Conservation (phyloP, 176 grass and related monocot genomes). For the Leersia perrieri region DNA sequence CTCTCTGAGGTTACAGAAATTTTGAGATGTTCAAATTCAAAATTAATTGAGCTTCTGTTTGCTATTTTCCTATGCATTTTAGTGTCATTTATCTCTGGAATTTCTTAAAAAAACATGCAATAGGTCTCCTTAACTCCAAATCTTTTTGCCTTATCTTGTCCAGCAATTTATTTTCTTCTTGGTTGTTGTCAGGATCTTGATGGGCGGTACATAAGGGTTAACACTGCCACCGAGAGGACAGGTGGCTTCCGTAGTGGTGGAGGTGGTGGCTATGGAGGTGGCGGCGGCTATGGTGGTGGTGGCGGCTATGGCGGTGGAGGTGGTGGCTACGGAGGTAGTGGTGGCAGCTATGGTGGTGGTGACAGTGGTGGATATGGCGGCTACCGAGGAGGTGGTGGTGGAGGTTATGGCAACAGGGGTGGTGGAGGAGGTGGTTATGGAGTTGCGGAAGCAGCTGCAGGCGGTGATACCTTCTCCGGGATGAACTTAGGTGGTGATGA, state of each 20-base stretch:
- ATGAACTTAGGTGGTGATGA: conserved; percentile 12
- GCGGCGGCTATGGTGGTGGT: not conserved
- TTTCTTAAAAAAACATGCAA: not conserved
- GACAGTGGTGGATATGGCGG: not conserved
- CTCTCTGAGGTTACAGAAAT: not conserved
- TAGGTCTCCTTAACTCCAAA: not conserved
- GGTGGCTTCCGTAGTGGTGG: conserved; percentile 34
- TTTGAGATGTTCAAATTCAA: not conserved
- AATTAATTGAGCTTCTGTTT: not conserved
- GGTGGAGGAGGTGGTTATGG: conserved; percentile 12
- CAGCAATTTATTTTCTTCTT: not conserved
- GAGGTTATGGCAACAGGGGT: not conserved
- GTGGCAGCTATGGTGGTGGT: not conserved
- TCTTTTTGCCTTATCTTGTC: not conserved
- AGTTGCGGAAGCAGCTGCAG: not conserved
- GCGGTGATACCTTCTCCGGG: not conserved
- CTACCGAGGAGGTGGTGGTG: not conserved
- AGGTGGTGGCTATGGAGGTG: conserved; percentile 9
- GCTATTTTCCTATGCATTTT: not conserved
- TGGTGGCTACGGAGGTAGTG: not conserved
- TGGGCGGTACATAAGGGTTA: conserved; percentile 53
- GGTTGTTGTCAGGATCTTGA: conserved; percentile 43
- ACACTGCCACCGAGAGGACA: conserved; percentile 56
- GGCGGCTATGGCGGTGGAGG: not conserved
- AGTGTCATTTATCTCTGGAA: not conserved